Evolutionary conservation across 225 moss, liverwort and hornwort genomes (phyloP), one percentile per base, ranked within the genome.

Genomic region (Polytrichum formosum): DNA sequence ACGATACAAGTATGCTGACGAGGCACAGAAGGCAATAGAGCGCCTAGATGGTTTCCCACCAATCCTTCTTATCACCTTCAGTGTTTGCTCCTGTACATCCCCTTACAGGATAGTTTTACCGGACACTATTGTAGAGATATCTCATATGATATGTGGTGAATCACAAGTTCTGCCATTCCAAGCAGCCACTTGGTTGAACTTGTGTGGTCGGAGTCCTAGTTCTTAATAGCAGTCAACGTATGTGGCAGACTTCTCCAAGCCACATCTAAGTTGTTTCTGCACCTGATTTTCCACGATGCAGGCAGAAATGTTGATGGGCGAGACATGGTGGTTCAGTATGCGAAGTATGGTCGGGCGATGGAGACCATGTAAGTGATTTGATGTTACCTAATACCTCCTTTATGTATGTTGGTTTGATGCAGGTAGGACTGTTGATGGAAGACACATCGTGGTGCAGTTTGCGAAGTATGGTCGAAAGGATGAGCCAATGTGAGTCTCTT

Each of bases 11-110:
- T 88, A 95, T 80, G 85, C 94, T 7, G 94, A 92, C 70, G 94
- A 95, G 74, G 94, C 94, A 29, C 94, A 95, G 66, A 95, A 90
- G 80, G 94, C 94, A 55, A 92, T 95, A 56, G 94, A 95, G 72
- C 90, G 92, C 56, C 75, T 95, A 29, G 92, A 95, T 83, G 94
- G 94, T 94, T 53, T 37, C 53, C 59, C 20, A 63, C 33, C 64
- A 33, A 68, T 53, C 70, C 28, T 23, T 70, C 5, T 23, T 26
- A 23, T 16, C 26, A 26, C 26, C 62, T 23, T 25, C 26, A 26
- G 17, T 63, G 3, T 23, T 63, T 28, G 22, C 26, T 23, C 27
- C 26, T 28, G 27, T 63, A 16, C 26, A 16, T 63, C 22, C 10
- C 26, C 17, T 22, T 28, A 63, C 7, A 59, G 46, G 46, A 46